Percentiles rank a stretch among this genome's conserved stretches.
phyloP scores from a whole-genome alignment of 192 early-diverging fungal genomes.

The Mortierella alpina region DNA sequence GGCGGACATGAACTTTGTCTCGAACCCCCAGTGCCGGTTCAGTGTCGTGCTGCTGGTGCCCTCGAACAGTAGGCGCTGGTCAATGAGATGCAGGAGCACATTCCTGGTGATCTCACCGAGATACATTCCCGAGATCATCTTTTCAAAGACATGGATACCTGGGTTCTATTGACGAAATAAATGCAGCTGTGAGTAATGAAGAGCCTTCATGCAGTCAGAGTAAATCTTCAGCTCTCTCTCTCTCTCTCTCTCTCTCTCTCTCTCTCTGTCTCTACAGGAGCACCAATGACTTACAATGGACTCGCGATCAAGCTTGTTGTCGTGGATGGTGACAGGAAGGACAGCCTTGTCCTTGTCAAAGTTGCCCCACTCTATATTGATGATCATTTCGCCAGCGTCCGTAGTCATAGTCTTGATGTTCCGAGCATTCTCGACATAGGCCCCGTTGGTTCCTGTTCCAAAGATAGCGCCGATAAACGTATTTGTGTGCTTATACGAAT shows the following conservation, averaged over 20 bases:
- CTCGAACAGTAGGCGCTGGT: constrained; percentile 80
- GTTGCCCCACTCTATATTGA: constrained; percentile 97
- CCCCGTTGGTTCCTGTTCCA: constrained; percentile 95
- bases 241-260: background rate
- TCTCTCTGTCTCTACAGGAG: background rate
- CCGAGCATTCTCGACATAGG: constrained; percentile 68
- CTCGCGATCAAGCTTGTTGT: constrained; percentile 83
- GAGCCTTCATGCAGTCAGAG: background rate
- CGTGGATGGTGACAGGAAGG: constrained; percentile 87
- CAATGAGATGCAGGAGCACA: constrained; percentile 82
- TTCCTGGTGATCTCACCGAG: constrained; percentile 87
- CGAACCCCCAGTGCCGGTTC: constrained; percentile 76
- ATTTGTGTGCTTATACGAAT: constrained; percentile 82
- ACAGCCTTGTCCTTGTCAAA: constrained; percentile 78
- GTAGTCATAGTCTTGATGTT: constrained; percentile 59
- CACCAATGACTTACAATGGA: constrained; percentile 59
- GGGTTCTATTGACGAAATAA: constrained; percentile 65
- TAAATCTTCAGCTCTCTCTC: background rate
- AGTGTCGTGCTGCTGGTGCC: constrained; percentile 71
- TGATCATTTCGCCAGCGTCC: constrained; percentile 76
- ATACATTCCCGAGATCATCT: constrained; percentile 93
- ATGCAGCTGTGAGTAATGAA: background rate
- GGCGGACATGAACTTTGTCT: constrained; percentile 78
- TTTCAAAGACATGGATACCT: constrained; percentile 87
- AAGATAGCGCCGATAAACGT: constrained; percentile 88